Evolutionary conservation across 768 basidiomycete species (phyloP).

Genomic region (Leccinum pellstonianum): DNA sequence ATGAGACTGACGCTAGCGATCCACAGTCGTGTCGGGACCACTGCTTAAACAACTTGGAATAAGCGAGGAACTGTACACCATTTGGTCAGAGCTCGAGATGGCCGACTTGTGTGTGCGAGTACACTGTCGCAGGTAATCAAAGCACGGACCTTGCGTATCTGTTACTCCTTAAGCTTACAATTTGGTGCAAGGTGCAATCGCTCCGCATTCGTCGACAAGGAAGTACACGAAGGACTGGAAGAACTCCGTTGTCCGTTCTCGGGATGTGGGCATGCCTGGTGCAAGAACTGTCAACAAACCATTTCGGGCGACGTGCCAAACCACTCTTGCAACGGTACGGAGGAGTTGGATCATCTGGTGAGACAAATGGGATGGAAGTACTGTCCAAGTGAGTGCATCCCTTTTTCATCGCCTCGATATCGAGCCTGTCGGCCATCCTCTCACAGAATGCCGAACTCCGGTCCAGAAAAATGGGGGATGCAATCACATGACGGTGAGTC

Average conservation of each 20-base stretch:
- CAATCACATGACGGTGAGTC: slow-evolving; percentile 58
- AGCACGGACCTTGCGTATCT: background rate
- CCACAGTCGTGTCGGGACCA: slow-evolving; percentile 38
- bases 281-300: slow-evolving; percentile 53
- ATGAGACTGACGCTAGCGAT: background rate
- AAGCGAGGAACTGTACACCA: slow-evolving; percentile 38
- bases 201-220: slow-evolving; percentile 48
- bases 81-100: slow-evolving; percentile 48
- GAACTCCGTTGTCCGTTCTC: slow-evolving; percentile 50
- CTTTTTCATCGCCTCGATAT: background rate
- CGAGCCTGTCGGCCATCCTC: background rate
- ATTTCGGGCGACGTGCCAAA: slow-evolving; percentile 31
- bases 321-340: slow-evolving; percentile 58
- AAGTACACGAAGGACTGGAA: slow-evolving; percentile 41
- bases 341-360: slow-evolving; percentile 53
- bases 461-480: slow-evolving; percentile 55
- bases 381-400: slow-evolving; percentile 48
- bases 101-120: slow-evolving; percentile 39
- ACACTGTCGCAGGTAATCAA: slow-evolving; percentile 48
- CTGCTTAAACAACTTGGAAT: slow-evolving; percentile 43
- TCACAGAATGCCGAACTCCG: slow-evolving; percentile 42
- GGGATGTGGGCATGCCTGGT: slow-evolving; percentile 54
- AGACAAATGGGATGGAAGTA: slow-evolving; percentile 55
- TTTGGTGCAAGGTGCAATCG: slow-evolving; percentile 44
- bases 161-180: background rate